Conservation (phyloP, 2,329 filamentous ascomycete genomes). For the Elsinoe arachidis region DNA sequence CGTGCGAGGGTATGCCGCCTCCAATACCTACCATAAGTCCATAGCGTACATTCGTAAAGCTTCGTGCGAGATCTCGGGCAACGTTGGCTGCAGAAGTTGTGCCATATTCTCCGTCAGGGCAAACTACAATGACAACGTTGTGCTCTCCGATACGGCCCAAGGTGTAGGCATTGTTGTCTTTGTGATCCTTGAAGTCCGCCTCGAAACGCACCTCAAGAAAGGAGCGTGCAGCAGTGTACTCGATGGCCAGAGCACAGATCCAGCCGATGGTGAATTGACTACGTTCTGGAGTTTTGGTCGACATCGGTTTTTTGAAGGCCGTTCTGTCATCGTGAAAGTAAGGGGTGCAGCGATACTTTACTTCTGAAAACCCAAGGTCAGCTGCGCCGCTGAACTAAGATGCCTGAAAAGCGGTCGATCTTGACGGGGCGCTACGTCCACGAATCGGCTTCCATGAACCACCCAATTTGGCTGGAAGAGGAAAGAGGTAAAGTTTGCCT, state of each 20-base stretch:
- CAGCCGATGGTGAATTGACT: conserved; percentile 34
- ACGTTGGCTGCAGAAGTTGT: conserved; percentile 18
- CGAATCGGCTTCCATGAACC: too few species aligned
- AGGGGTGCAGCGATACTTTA: too few species aligned
- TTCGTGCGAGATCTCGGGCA: conserved; percentile 18
- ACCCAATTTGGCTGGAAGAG: too few species aligned
- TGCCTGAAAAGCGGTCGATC: too few species aligned
- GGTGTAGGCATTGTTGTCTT: conserved; percentile 22
- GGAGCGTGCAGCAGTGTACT: conserved; percentile 31
- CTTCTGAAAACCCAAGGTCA: too few species aligned
- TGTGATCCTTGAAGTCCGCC: not conserved
- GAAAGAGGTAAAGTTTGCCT: too few species aligned
- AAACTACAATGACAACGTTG: conserved; percentile 27
- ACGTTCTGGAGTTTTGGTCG: not conserved
- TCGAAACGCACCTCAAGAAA: conserved; percentile 33
- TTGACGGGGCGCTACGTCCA: too few species aligned
- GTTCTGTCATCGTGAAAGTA: too few species aligned
- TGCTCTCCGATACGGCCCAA: conserved; percentile 26
- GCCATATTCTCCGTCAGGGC: conserved; percentile 17
- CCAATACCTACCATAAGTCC: conserved; percentile 19
- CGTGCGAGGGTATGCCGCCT: conserved; percentile 17
- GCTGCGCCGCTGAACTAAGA: too few species aligned
- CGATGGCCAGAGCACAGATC: conserved; percentile 36
- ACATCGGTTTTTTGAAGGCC: too few species aligned
- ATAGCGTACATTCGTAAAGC: conserved; percentile 17